Conservation (phyloP, 2,329 filamentous ascomycete genomes). For the Penicillium sp. region DNA sequence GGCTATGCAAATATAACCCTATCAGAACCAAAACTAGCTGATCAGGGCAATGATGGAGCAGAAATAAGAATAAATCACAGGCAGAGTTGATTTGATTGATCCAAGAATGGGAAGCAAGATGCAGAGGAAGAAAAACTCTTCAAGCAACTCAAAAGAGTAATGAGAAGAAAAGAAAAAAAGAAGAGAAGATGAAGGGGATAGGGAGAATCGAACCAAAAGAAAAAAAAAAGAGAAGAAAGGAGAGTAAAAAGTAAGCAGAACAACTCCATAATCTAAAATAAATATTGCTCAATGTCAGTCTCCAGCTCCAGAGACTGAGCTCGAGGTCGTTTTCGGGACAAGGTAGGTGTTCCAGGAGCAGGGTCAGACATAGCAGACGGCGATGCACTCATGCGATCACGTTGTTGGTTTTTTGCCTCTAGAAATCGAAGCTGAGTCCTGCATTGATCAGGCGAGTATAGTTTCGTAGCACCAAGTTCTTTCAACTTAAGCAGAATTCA, state of each 20-base stretch:
- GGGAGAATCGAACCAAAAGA: too few relatives aligned
- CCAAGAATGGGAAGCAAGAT: too few relatives aligned
- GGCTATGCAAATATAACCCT: not conserved
- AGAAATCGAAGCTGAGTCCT: constrained; percentile 33
- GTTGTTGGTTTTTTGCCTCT: constrained; percentile 20
- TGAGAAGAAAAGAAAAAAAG: not conserved
- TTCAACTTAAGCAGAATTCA: constrained; percentile 24
- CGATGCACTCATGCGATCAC: constrained; percentile 16
- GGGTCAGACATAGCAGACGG: constrained; percentile 26
- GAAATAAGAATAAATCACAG: too few relatives aligned
- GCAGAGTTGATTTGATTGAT: not conserved
- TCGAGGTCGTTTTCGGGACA: constrained; percentile 5
- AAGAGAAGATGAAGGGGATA: not conserved
- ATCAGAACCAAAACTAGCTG: not conserved
- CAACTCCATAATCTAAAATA: not conserved
- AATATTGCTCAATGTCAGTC: not conserved
- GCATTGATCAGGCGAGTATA: constrained; percentile 40
- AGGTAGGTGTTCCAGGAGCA: not conserved
- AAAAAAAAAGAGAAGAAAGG: not conserved
- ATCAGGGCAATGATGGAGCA: not conserved
- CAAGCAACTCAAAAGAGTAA: not conserved
- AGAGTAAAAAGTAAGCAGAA: not conserved
- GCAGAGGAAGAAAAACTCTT: too few relatives aligned
- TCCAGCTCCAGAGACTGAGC: not conserved
- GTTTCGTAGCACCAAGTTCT: constrained; percentile 36